phyloP scores from a whole-genome alignment of 345 rosid genomes.

The Linum tenue region DNA sequence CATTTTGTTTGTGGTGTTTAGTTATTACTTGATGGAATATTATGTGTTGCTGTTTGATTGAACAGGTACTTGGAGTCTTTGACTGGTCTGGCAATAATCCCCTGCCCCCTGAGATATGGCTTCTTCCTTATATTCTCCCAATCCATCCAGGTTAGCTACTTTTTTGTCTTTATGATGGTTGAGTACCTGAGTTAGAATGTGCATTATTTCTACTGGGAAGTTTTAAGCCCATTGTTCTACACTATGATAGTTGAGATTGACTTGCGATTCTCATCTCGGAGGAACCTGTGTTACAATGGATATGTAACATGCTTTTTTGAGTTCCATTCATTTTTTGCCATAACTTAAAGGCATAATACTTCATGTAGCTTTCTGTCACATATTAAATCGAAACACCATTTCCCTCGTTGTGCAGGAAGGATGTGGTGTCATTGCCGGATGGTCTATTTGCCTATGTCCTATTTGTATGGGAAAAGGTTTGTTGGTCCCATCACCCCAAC shows the following conservation, averaged over 20 bases:
- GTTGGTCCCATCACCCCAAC: conserved; percentile 89
- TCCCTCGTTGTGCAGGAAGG: conserved; percentile 52
- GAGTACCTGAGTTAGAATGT: neutral
- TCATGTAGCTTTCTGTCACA: neutral
- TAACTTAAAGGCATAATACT: neutral
- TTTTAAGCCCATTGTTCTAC: too few relatives aligned
- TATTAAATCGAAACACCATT: neutral
- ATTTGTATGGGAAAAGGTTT: conserved; percentile 87
- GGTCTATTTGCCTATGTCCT: conserved; percentile 98
- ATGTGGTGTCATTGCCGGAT: conserved; percentile 99
- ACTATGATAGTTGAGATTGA: neutral
- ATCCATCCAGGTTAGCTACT: conserved; percentile 1
- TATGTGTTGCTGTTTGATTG: conserved; percentile 17
- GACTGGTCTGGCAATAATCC: conserved; percentile 9
- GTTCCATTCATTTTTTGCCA: neutral
- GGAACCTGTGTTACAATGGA: neutral
- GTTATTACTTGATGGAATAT: conserved; percentile 7
- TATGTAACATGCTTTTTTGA: neutral
- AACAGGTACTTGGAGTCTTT: conserved; percentile 5
- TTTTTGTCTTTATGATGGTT: neutral
- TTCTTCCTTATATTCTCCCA: conserved; percentile 3
- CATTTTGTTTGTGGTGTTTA: conserved; percentile 1
- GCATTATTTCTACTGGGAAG: too few relatives aligned
- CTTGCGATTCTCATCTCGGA: neutral
- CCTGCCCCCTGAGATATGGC: conserved; percentile 6